phyloP scores from a whole-genome alignment of 768 basidiomycete genomes.

The Russula sp. region DNA sequence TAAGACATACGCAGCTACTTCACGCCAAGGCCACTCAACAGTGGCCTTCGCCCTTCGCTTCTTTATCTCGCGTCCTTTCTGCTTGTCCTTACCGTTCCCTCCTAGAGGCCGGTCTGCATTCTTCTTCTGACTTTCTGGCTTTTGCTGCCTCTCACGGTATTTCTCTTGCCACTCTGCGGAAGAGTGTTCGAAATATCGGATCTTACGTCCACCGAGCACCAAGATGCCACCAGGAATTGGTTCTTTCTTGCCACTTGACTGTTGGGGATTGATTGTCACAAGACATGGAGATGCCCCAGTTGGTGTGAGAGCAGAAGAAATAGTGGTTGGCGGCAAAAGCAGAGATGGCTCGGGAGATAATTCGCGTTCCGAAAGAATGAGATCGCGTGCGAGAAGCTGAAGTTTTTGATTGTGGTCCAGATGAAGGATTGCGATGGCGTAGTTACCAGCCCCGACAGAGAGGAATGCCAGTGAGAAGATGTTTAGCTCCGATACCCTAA shows the following conservation, averaged over 20 bases:
- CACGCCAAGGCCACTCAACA: constrained; percentile 75
- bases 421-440: constrained; percentile 64
- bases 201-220: constrained; percentile 63
- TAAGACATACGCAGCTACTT: constrained; percentile 60
- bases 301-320: constrained; percentile 47
- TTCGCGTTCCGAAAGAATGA: constrained; percentile 49
- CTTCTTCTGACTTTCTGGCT: constrained; percentile 51
- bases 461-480: constrained; percentile 67
- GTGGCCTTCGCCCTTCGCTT: constrained; percentile 53
- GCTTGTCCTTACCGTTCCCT: constrained; percentile 52
- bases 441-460: constrained; percentile 42
- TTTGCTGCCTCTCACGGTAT: constrained; percentile 53
- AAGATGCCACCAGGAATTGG: constrained; percentile 62
- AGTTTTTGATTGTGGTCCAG: constrained; percentile 58
- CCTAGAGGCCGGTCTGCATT: constrained; percentile 44
- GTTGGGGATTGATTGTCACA: constrained; percentile 39
- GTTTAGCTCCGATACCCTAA: constrained; percentile 63
- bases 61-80: constrained; percentile 52
- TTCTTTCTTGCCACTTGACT: constrained; percentile 34
- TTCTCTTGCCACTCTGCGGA: constrained; percentile 48
- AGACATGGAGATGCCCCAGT: constrained; percentile 33
- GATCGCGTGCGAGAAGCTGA: constrained; percentile 61
- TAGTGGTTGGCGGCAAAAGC: constrained; percentile 50
- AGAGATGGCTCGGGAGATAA: constrained; percentile 48
- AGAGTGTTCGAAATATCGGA: constrained; percentile 60